Evolutionary conservation across 108 stramenopile species (phyloP).

Genomic region (Fistulifera pelliculosa): DNA sequence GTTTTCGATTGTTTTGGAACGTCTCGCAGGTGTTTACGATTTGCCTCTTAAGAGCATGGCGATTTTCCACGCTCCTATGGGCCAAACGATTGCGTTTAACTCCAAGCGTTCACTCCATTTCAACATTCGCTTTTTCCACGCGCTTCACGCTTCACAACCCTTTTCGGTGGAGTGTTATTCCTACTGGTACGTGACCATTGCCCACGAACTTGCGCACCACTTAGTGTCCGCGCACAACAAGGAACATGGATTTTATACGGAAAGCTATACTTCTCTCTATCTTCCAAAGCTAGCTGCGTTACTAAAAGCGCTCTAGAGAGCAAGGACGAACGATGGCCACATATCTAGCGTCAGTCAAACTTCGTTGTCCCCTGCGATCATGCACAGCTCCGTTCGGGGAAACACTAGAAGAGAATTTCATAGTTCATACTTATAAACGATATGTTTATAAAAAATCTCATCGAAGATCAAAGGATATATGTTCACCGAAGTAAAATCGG

Average conservation of each 20-base stretch:
- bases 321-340: no score
- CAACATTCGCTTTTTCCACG: constrained; percentile 58
- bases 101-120: constrained; percentile 54
- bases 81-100: constrained; percentile 68
- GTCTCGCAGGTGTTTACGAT: constrained; percentile 36
- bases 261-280: constrained; percentile 35
- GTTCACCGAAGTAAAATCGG: no score
- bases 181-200: constrained; percentile 54
- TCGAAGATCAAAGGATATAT: no score
- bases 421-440: no score
- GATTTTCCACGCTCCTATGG: constrained; percentile 62
- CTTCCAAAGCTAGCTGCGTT: constrained; percentile 32
- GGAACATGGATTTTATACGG: constrained; percentile 58
- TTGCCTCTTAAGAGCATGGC: constrained; percentile 29
- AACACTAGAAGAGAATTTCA: no score
- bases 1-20: constrained; percentile 53
- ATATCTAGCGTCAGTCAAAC: no score
- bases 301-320: constrained; percentile 1
- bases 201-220: constrained; percentile 70
- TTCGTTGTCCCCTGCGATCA: no score
- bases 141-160: constrained; percentile 27
- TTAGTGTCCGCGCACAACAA: constrained; percentile 58
- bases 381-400: no score
- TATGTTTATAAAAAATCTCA: no score
- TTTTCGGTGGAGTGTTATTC: constrained; percentile 34